Base-by-base conservation (phyloP, 768 basidiomycete genomes). In the Crucibulum laeve region DNA sequence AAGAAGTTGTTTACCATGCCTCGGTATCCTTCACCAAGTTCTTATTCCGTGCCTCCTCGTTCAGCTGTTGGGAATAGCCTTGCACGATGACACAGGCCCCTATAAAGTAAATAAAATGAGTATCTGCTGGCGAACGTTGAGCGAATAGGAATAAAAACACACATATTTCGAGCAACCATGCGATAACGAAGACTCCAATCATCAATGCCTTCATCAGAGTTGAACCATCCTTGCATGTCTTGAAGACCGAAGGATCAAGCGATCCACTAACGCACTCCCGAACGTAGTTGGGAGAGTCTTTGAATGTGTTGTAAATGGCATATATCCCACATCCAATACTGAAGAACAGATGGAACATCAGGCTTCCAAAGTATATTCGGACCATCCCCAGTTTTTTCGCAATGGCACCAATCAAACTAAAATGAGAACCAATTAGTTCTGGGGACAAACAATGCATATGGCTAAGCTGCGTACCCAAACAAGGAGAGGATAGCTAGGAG, bases 141-240 rank as follows among this genome's bases (percentile, higher is more conserved):
- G 22, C 38, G 33, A 25, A 7, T 39, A 39, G 33, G 13, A 39
- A 11, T 8, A 34, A 32, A 19, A 5, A 66, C 74, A 45, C 44
- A 74, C 75, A 77, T 45, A 69, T 67, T 52, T 74, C 70, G 49
- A 77, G 60, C 47, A 76, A 51, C 71, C 71, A 76, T 30, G 67
- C 61, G 46, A 71, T 42, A 41, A 75, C 58, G 54, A 73, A 73
- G 28, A 71, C 46, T 21, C 56, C 60, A 48, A 74, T 57, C 49
- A 69, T 60, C 38, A 73, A 61, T 34, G 62, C 67, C 48, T 73
- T 74, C 51, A 71, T 48, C 23, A 75, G 50, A 33, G 60, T 56
- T 30, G 67, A 60, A 21, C 68, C 70, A 36, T 67, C 57, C 22
- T 60, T 51, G 54, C 76, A 77, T 17, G 62, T 44, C 30, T 61